Evolutionary conservation across 2,329 filamentous ascomycete species (phyloP).

Genomic region (Aspergillus hiratsukae): DNA sequence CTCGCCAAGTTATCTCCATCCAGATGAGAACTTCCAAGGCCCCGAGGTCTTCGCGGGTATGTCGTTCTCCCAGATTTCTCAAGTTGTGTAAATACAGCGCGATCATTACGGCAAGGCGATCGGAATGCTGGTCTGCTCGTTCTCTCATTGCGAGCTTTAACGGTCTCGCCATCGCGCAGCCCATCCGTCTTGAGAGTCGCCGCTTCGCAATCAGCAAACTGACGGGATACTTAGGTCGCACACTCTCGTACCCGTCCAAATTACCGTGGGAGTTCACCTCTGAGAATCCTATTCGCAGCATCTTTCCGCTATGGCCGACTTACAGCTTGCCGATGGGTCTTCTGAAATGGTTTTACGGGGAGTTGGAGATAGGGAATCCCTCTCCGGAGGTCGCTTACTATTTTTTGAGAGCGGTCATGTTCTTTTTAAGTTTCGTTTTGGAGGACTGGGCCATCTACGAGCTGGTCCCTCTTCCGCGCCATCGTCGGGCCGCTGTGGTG

Average conservation of each 20-base stretch:
- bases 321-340: conserved; percentile 93
- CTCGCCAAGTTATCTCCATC: conserved; percentile 93
- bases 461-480: conserved; percentile 69
- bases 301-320: conserved; percentile 92
- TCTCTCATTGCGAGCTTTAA: background rate
- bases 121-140: background rate
- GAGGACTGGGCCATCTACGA: conserved; percentile 98
- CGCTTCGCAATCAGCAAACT: background rate
- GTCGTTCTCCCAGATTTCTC: conserved; percentile 26
- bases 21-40: conserved; percentile 98
- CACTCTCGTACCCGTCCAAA: conserved; percentile 86
- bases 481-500: conserved; percentile 69
- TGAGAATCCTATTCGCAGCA: conserved; percentile 82
- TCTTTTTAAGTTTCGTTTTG: conserved; percentile 88
- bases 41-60: conserved; percentile 94
- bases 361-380: conserved; percentile 67
- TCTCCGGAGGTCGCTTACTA: conserved; percentile 87
- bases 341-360: conserved; percentile 87
- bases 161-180: too few species aligned
- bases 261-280: conserved; percentile 96
- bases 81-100: background rate
- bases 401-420: conserved; percentile 84
- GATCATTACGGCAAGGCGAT: conserved; percentile 5
- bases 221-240: conserved; percentile 61
- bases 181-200: background rate